Base-by-base conservation (phyloP, 495 filamentous ascomycete species). In the Aspergillus hancockii region DNA sequence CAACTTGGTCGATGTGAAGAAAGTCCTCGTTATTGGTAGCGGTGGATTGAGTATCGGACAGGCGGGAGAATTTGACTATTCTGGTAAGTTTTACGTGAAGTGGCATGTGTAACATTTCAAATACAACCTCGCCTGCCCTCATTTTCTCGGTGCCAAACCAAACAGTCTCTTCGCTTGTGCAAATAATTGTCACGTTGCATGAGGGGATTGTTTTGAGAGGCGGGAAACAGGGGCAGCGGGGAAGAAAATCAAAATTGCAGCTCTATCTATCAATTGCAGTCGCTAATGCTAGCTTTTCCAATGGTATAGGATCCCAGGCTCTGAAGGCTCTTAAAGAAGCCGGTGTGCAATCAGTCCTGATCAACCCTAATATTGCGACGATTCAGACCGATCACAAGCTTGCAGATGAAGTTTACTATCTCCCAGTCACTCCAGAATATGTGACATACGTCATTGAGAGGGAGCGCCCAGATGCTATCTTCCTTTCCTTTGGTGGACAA, bases 51-150 rank as follows among this genome's bases (percentile, higher is more conserved):
- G 92, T 71, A 98, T 98, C 81, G 94, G 94, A 58, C 94, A 98
- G 76, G 94, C 94, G 57, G 94, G 94, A 76, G 94, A 98, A 75
- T 98, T 98, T 68, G 94, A 98, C 74, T 98, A 98, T 75, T 98
- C 95, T 62, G 94, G 93, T 84, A 85, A 75, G 43, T 47, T n/a
- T 4, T 1, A 23, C 7, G 3, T 14, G 12, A 41, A 6, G 5
- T 41, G 14, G 16, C 5, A 41, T 16, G 16, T 41, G 16, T 18
- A 41, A 6, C 13, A 5, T 8, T 36, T 41, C 38, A 16, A 1
- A 41, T 14, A 3, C 14, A 12, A 14, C 38, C 3, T 41, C 14
- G 38, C 13, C 16, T 41, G 38, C 2, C 38, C 13, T 18, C 14
- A 1, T 12, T 7, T n/a, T 7, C 16, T 16, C 5, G 22, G 19